A percentile compares a stretch with the other conserved stretches of the same genome.
Conservation (phyloP, 2,329 filamentous ascomycete species). For the Arthrinium phaeospermum region DNA sequence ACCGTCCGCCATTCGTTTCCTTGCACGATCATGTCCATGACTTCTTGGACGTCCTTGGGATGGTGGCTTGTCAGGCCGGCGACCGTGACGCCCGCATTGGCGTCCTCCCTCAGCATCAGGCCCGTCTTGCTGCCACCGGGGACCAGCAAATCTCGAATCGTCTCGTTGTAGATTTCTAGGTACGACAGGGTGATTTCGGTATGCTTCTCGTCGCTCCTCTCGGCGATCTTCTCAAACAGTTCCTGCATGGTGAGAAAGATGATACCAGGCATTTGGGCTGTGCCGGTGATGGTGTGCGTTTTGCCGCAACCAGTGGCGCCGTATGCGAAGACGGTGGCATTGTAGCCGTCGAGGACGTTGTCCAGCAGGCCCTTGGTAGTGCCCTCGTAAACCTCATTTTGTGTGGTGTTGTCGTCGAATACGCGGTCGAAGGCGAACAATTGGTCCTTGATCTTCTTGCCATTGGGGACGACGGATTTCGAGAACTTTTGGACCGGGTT, state of each 20-base stretch:
- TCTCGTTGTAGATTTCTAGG: constrained; percentile 98
- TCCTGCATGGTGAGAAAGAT: constrained; percentile 99
- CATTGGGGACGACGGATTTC: constrained; percentile 77
- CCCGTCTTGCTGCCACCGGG: constrained; percentile 81
- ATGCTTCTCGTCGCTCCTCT: constrained; percentile 82
- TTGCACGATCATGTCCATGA: constrained; percentile 98
- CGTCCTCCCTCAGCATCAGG: constrained; percentile 92
- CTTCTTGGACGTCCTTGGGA: constrained; percentile 88
- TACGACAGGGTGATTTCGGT: constrained; percentile 94
- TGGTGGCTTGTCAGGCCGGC: constrained; percentile 89
- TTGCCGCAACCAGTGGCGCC: constrained; percentile 98
- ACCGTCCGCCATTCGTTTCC: constrained; percentile 96
- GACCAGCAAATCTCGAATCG: constrained; percentile 92
- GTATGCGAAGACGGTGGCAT: constrained; percentile 98
- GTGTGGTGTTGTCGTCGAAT: constrained; percentile 93
- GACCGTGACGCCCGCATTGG: constrained; percentile 90
- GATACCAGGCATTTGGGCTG: constrained; percentile 89
- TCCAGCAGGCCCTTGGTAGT: constrained; percentile 91
- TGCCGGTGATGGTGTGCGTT: constrained; percentile 96
- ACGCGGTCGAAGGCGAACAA: constrained; percentile 96
- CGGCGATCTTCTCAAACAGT: constrained; percentile 93
- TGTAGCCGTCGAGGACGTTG: constrained; percentile 95
- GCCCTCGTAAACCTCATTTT: constrained; percentile 92
- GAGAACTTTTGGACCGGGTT: constrained; percentile 89
- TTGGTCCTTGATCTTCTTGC: constrained; percentile 95